Evolutionary conservation across 768 basidiomycete species (phyloP).

Genomic region (Podaxis mareebaensis): DNA sequence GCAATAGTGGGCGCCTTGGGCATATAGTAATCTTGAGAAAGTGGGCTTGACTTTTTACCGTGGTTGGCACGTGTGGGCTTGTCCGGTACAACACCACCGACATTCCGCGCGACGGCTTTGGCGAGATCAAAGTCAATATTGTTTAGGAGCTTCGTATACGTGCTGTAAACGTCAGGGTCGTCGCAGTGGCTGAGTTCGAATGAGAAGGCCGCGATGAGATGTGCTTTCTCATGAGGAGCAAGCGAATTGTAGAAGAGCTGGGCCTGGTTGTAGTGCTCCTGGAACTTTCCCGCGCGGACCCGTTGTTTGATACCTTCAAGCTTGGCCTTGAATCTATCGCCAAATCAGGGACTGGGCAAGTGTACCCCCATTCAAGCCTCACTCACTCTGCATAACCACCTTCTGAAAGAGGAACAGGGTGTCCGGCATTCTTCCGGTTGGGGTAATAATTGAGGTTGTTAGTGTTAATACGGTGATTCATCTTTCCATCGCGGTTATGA

Average conservation of each 20-base stretch:
- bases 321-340: slow-evolving; percentile 46
- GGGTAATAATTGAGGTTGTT: slow-evolving; percentile 79
- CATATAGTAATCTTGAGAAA: slow-evolving; percentile 60
- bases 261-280: slow-evolving; percentile 75
- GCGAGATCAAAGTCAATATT: slow-evolving; percentile 78
- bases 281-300: slow-evolving; percentile 70
- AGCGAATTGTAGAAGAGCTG: slow-evolving; percentile 88
- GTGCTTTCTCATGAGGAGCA: slow-evolving; percentile 62
- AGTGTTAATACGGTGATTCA: slow-evolving; percentile 57
- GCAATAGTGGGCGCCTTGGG: slow-evolving; percentile 60
- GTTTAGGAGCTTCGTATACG: slow-evolving; percentile 67
- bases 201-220: slow-evolving; percentile 67
- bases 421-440: slow-evolving; percentile 58
- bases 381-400: slow-evolving; percentile 64
- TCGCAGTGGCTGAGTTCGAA: slow-evolving; percentile 89
- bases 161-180: slow-evolving; percentile 67
- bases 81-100: slow-evolving; percentile 61
- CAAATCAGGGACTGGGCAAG: slow-evolving; percentile 19
- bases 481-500: slow-evolving; percentile 62
- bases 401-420: slow-evolving; percentile 45
- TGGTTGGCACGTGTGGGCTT: slow-evolving; percentile 53
- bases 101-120: slow-evolving; percentile 60
- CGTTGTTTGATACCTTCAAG: slow-evolving; percentile 57
- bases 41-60: slow-evolving; percentile 50
- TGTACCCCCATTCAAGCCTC: background rate